A percentile compares a stretch with the other conserved stretches of the same genome.
phyloP scores from a whole-genome alignment of 1,139 yeast species.

The Groenewaldozyma auringiensis region DNA sequence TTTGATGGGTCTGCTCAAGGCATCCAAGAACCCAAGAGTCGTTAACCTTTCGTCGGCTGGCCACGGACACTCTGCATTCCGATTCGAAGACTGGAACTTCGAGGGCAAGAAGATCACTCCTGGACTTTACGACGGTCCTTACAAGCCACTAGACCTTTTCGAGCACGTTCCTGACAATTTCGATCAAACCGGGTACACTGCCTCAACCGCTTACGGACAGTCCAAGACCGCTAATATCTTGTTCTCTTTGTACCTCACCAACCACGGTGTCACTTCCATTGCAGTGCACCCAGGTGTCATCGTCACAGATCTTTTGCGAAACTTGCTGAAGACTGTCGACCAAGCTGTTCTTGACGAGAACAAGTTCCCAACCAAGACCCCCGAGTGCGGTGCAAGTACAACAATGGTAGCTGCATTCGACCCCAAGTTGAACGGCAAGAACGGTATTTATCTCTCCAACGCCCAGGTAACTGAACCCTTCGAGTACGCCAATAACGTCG shows the following conservation, averaged over 20 bases:
- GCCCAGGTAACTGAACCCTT: constrained; percentile 1
- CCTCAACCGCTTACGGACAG: constrained; percentile 21
- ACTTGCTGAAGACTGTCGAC: not conserved
- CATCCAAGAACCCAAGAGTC: constrained; percentile 39
- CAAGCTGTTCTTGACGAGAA: not conserved
- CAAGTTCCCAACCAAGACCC: not conserved
- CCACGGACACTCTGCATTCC: constrained; percentile 34
- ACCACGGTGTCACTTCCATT: not conserved
- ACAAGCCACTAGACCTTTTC: not conserved
- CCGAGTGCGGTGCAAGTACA: constrained; percentile 3
- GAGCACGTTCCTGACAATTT: constrained; percentile 8
- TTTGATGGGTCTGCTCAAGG: constrained; percentile 14
- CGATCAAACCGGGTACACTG: constrained; percentile 4
- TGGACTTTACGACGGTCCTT: constrained; percentile 10
- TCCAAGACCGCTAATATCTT: constrained; percentile 21
- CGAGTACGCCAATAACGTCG: constrained; percentile 2
- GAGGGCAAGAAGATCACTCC: not conserved
- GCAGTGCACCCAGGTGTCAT: not conserved
- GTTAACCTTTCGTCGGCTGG: constrained; percentile 66
- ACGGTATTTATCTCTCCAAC: constrained; percentile 4
- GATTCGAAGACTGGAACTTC: constrained; percentile 17
- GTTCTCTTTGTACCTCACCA: not conserved
- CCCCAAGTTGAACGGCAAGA: constrained; percentile 2
- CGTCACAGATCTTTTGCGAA: not conserved
- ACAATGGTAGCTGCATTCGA: constrained; percentile 6